Percentiles rank a stretch among this genome's conserved stretches.
These are phyloP conservation scores for Syzygium syzygioides DNA, from an alignment of 441 rosid genomes.

Conservation along the genomic window DNA sequence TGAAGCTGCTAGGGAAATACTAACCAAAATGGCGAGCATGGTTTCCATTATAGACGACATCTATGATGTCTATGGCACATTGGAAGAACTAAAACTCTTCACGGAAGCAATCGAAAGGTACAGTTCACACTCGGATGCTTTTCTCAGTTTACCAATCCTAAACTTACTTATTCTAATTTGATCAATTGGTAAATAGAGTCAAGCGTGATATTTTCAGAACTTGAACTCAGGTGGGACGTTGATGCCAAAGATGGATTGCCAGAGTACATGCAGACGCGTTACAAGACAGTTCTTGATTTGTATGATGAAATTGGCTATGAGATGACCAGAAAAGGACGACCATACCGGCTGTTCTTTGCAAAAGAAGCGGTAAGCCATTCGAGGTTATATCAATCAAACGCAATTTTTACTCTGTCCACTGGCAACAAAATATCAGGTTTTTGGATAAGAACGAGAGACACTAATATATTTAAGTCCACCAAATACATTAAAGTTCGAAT, in stretches of 20 bases:
- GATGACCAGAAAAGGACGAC: not conserved
- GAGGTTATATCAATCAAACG: not conserved
- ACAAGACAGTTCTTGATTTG: conserved; percentile 1
- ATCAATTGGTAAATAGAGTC: not conserved
- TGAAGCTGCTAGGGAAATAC: conserved; percentile 15
- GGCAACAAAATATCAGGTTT: not conserved
- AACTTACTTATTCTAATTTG: not conserved
- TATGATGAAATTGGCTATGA: not conserved
- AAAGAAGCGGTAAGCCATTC: conserved; percentile 18
- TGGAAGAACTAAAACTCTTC: conserved; percentile 20
- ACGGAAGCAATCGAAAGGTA: conserved; percentile 23
- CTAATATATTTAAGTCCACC: not conserved
- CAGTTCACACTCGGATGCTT: rapidly evolving
- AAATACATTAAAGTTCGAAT: not conserved
- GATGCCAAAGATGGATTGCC: conserved; percentile 15
- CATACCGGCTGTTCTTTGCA: not conserved
- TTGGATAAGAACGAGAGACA: not conserved
- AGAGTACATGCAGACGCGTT: conserved; percentile 11
- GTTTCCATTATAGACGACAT: conserved; percentile 27
- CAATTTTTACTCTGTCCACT: not conserved
- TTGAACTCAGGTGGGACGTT: conserved; percentile 26
- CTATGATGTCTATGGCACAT: conserved; percentile 32
- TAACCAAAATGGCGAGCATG: not conserved
- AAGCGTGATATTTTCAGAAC: not conserved
- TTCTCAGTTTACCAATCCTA: not conserved